Base-by-base conservation (phyloP, 257 asterid species). In the Ilex asprella region DNA sequence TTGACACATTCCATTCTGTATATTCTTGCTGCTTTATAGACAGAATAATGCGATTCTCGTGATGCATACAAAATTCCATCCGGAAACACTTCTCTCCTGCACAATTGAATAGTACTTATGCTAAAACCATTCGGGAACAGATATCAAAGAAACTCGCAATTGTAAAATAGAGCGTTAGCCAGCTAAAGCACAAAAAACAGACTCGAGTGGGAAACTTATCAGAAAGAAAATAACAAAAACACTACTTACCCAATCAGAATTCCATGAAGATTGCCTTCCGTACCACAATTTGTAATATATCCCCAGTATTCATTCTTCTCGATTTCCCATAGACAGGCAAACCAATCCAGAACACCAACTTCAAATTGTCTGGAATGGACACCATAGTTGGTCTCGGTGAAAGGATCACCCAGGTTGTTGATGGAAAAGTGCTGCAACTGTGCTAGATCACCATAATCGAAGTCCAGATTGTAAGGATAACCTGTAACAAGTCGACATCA, bases 381-480 rank as follows among this genome's bases (percentile, higher is more conserved):
- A 61, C 61, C 70, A 12, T 27, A 62, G 1, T 61, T 67, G 43
- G 51, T 59, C 15, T 68, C 65, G 7, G 44, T 63, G 63, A 73
- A 73, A 1, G 77, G 77, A 52, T 73, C 77, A 14, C 77, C 77
- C 58, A 60, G 58, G 61, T 73, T 73, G 65, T 73, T 73, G 35
- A 73, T 61, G 30, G 68, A 68, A 15, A 62, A 73, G 14, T 58
- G 52, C 39, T 67, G 52, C 8, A 73, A 60, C 52, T 68, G 73
- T 13, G 66, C 65, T 27, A 72, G 67, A 53, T 7, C 49, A 2
- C 60, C 73, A 44, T 57, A 41, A 16, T 61, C 73, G 47, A 50
- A 56, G 14, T 50, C 54, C 52, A 59, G 12, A 27, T 61, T 67
- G 1, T 39, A 65, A 2, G 77, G 77, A 56, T 67, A 72, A 16